Evolutionary conservation across 306 rosid species (phyloP).

Genomic region (Trifolium repens): DNA sequence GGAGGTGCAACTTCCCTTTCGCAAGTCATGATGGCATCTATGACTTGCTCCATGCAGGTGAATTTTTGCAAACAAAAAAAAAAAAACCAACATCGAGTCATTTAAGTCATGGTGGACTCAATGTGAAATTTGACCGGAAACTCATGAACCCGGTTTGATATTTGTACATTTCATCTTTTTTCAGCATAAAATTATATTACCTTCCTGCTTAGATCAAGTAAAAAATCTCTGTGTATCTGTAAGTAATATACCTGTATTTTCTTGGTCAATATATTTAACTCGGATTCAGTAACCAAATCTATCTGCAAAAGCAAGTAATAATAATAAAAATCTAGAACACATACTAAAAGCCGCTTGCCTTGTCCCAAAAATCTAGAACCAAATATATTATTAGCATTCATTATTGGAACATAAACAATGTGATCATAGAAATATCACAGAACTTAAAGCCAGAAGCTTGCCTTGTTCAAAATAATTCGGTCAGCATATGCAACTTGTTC

Average conservation of each 20-base stretch:
- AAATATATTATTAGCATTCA: background rate
- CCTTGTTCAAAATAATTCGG: slow-evolving; percentile 89
- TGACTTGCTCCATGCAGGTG: background rate
- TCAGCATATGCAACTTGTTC: slow-evolving; percentile 97
- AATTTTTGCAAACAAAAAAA: background rate
- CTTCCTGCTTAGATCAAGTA: slow-evolving; percentile 24
- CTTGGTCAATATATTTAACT: slow-evolving; percentile 63
- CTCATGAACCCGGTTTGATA: slow-evolving; percentile 13
- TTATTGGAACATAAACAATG: slow-evolving; percentile 19
- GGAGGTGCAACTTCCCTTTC: background rate
- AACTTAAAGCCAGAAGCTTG: slow-evolving; percentile 40
- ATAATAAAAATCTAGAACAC: slow-evolving; percentile 21
- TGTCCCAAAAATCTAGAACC: too few species aligned
- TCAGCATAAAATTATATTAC: background rate
- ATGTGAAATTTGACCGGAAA: slow-evolving; percentile 2
- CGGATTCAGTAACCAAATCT: slow-evolving; percentile 72
- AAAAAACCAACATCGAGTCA: background rate
- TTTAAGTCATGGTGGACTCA: background rate
- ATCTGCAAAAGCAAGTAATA: slow-evolving; percentile 61
- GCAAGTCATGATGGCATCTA: background rate
- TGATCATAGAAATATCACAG: slow-evolving; percentile 22
- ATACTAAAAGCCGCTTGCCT: too few species aligned
- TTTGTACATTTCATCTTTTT: background rate
- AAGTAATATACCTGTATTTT: slow-evolving; percentile 68
- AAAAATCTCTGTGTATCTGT: slow-evolving; percentile 3